Evolutionary conservation across 768 basidiomycete genomes (phyloP), one percentile per base, ranked within the genome.

Genomic region (Suillus bovinus): DNA sequence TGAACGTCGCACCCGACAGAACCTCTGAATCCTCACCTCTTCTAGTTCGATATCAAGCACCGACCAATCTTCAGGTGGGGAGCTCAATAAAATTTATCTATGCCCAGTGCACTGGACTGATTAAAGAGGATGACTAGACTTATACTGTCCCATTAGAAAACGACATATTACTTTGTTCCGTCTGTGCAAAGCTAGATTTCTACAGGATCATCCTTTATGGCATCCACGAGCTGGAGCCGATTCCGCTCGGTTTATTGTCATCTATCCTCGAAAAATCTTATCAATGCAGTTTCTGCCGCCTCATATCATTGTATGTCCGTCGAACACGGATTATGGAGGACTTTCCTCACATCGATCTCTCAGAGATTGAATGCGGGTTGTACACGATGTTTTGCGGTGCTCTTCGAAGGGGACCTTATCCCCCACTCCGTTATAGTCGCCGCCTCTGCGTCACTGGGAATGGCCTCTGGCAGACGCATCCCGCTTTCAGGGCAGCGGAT

Each of bases 251-350:
- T 10, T 17, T 41, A 22, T 50, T 62, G n/a, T 41, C 22, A 38
- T 31, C 36, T 13, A 63, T 56, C 17, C 38, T 63, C 3, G 31
- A 63, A 14, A 63, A 24, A 34, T n/a, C 50, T 3, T 38, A 50
- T 39, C 61, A 39, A 24, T 62, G 61, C 58, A 39, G 36, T 24
- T 49, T 62, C 29, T 62, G 61, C 38, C 46, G 59, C 46, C 61
- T 62, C 10, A 46, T 62, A 5, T 44, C 61, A 14, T 7, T 34
- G 17, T 44, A 60, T 41, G 39, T 62, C 31, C 61, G 59, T 34
- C 61, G 39, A 13, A 24, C 39, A 3, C 49, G 61, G 27, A 34
- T 58, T 11, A 31, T 22, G 36, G 44, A 61, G 17, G 17, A 60
- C 20, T 36, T 41, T 34, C 58, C 61, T 41, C 27, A 60, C 29